A percentile compares a stretch with the other conserved stretches of the same genome.
These are phyloP conservation scores for Groenewaldozyma salmanticensis DNA, from an alignment of 805 yeast species.

Conservation along the genomic window DNA sequence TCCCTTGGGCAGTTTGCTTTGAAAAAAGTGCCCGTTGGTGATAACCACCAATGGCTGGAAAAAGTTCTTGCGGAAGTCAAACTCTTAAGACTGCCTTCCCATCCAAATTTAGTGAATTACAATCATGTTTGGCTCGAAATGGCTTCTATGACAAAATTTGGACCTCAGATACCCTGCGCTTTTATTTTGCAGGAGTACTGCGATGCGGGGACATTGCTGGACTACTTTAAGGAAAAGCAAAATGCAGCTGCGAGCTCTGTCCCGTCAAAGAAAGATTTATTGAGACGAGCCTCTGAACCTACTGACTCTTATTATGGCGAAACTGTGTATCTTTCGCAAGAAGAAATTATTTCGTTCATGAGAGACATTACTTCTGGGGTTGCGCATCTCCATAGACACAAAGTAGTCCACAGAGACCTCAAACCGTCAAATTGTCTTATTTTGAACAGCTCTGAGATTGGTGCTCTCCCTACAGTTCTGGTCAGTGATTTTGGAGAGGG, in stretches of 20 bases:
- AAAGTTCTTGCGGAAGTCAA: constrained; percentile 71
- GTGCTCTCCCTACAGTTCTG: constrained; percentile 52
- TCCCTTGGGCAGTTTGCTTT: constrained; percentile 74
- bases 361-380: constrained; percentile 64
- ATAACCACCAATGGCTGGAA: constrained; percentile 56
- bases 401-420: constrained; percentile 78
- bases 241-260: constrained; percentile 9
- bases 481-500: constrained; percentile 91
- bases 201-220: constrained; percentile 80
- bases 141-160: constrained; percentile 41
- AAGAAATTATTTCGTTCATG: constrained; percentile 61
- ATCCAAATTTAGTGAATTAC: constrained; percentile 63
- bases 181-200: constrained; percentile 82
- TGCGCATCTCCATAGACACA: constrained; percentile 57
- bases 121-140: constrained; percentile 90
- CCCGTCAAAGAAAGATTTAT: constrained; percentile 26
- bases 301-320: too few species aligned
- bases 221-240: constrained; percentile 32
- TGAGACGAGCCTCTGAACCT: constrained; percentile 21
- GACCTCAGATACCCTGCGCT: constrained; percentile 60
- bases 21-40: constrained; percentile 77
- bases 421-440: constrained; percentile 83
- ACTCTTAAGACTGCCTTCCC: constrained; percentile 42
- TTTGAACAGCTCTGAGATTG: constrained; percentile 13
- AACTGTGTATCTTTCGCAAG: constrained; percentile 31